These are phyloP conservation scores for Candida sp. DNA, from an alignment of 1,139 yeast genomes.

Conservation along the genomic window DNA sequence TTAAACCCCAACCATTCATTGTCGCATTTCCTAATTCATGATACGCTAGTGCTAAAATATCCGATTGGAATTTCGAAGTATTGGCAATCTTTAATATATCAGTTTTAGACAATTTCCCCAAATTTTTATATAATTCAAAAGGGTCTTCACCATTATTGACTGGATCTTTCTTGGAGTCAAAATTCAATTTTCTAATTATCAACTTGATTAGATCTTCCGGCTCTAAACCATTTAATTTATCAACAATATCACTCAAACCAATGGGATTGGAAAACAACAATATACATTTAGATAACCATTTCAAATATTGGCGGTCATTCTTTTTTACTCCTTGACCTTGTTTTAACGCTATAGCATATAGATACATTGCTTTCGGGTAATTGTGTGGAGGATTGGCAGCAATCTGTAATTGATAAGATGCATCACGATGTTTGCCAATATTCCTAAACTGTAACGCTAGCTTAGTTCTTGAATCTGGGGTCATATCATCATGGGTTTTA, in stretches of 20 bases:
- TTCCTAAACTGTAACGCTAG: conserved; percentile 54
- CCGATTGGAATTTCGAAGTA: conserved; percentile 24
- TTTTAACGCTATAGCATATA: conserved; percentile 67
- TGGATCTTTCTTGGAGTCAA: conserved; percentile 10
- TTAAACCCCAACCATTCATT: conserved; percentile 59
- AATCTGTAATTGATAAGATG: conserved; percentile 64
- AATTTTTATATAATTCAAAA: conserved; percentile 19
- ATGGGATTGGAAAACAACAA: conserved; percentile 11
- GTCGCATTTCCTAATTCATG: conserved; percentile 62
- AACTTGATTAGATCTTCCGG: conserved; percentile 30
- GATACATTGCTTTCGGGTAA: conserved; percentile 60
- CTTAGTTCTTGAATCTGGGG: conserved; percentile 39
- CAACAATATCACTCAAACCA: conserved; percentile 10
- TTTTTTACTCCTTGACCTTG: conserved; percentile 70
- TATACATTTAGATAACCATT: conserved; percentile 54
- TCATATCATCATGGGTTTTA: not conserved
- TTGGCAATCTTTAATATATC: conserved; percentile 25
- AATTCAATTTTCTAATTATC: conserved; percentile 20
- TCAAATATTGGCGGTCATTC: conserved; percentile 54
- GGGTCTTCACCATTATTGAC: conserved; percentile 29
- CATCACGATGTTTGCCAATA: conserved; percentile 62
- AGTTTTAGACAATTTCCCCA: conserved; percentile 20
- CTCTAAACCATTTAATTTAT: conserved; percentile 23
- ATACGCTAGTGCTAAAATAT: conserved; percentile 30
- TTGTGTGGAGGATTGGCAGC: conserved; percentile 59